Base-by-base conservation (phyloP, 345 rosid species). In the Corymbia maculata region DNA sequence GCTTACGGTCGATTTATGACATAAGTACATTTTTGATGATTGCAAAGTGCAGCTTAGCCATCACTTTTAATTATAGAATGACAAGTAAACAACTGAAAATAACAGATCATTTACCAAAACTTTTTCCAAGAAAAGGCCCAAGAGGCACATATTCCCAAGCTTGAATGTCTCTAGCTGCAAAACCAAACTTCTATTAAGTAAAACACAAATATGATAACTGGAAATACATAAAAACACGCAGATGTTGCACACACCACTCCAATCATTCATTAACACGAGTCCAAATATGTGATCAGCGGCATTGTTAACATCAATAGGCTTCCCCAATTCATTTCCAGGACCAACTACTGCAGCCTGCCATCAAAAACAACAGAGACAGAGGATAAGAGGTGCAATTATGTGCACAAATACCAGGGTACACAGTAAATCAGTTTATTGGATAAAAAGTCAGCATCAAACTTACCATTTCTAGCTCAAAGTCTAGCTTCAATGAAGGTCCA, bases 81-180 rank as follows among this genome's bases (percentile, higher is more conserved):
- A 47, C 10, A n/a, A 6, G 47, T 49, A 17, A 10, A 51, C 44
- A 68, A 49, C 13, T 30, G 53, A 44, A 86, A 85, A 66, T 87
- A 79, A 19, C 86, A 86, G 87, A 89, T 59, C 70, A 79, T 53
- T 91, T 91, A 98, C 99, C 98, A 88, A 98, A 98, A 92, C 97
- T 97, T 94, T 98, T 98, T 85, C 99, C 99, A 21, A 97, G 96
- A 87, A 97, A 98, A 86, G 98, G 99, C 52, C 99, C 99, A 87
- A 98, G 98, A 61, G 99, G 99, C 82, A 98, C 96, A 86, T 95
- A 97, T 92, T 98, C 99, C 99, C 99, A 98, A 75, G 97, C 99
- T 90, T 98, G 99, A 93, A 98, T 97, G 89, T 98, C 99, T 92
- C 98, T 95, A 89, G 99, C 99, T 97, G 92, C 90, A 88, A 89